phyloP scores from a whole-genome alignment of 2,329 filamentous ascomycete species.

The Cladosporium velox region DNA sequence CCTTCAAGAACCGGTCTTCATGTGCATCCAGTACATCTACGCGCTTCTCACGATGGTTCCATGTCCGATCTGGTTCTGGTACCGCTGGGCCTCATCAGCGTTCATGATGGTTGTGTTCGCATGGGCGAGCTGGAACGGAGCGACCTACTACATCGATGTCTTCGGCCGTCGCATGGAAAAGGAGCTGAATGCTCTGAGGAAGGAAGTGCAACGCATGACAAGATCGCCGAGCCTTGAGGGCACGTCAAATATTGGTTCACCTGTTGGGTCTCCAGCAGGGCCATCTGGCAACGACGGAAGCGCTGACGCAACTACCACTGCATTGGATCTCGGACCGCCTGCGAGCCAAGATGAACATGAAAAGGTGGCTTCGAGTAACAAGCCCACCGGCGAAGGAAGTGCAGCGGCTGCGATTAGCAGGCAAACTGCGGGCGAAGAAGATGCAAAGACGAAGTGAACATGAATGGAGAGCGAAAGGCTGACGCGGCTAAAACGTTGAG shows the following conservation, averaged over 20 bases:
- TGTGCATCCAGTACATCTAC: slow-evolving; percentile 92
- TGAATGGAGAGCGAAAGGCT: background rate
- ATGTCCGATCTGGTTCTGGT: slow-evolving; percentile 93
- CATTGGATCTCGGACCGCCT: slow-evolving; percentile 36
- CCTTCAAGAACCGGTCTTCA: slow-evolving; percentile 87
- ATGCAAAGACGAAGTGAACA: slow-evolving; percentile 12
- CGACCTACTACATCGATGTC: slow-evolving; percentile 97
- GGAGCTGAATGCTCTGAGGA: slow-evolving; percentile 84
- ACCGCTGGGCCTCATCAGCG: slow-evolving; percentile 70
- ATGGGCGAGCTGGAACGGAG: slow-evolving; percentile 96
- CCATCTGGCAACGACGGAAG: slow-evolving; percentile 26
- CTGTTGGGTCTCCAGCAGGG: slow-evolving; percentile 31
- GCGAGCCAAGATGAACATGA: background rate
- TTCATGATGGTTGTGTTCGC: slow-evolving; percentile 84
- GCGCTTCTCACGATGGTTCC: slow-evolving; percentile 91
- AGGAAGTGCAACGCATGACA: slow-evolving; percentile 63
- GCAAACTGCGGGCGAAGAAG: background rate
- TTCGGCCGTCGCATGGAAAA: slow-evolving; percentile 97
- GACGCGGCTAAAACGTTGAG: background rate
- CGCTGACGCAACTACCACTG: slow-evolving; percentile 24
- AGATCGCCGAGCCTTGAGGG: slow-evolving; percentile 35
- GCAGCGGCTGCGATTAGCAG: background rate
- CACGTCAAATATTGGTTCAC: slow-evolving; percentile 29
- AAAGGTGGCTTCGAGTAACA: background rate
- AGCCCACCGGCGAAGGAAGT: background rate